phyloP scores from a whole-genome alignment of 148 eudicot genomes.

The Pharnaceum exiguum region DNA sequence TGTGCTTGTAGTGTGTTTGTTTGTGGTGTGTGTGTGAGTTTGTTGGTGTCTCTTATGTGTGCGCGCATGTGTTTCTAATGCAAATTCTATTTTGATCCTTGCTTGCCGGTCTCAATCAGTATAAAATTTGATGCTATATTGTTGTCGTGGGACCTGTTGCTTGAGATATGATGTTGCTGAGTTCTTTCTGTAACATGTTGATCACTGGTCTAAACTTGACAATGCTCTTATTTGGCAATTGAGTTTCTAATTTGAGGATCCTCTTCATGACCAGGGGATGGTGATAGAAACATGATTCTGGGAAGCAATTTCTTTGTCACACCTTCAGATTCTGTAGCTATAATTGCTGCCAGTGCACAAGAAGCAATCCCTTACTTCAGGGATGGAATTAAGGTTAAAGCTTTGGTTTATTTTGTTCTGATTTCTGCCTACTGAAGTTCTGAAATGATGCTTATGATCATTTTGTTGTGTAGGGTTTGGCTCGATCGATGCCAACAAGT shows the following conservation, averaged over 20 bases:
- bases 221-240: not conserved
- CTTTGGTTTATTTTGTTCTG: not conserved
- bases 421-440: not conserved
- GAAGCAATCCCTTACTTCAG: slow-evolving; percentile 86
- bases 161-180: too few relatives aligned
- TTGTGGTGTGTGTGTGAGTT: too few relatives aligned
- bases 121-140: too few relatives aligned
- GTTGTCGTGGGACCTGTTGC: too few relatives aligned
- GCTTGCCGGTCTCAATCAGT: too few relatives aligned
- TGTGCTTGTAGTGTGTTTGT: too few relatives aligned
- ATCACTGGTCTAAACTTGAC: not conserved
- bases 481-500: slow-evolving; percentile 99
- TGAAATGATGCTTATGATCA: not conserved
- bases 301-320: slow-evolving; percentile 89
- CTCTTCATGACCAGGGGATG: slow-evolving; percentile 65
- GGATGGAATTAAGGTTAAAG: slow-evolving; percentile 68
- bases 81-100: too few relatives aligned
- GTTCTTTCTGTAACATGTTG: too few relatives aligned
- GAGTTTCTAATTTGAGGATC: slow-evolving; percentile 1
- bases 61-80: too few relatives aligned
- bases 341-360: slow-evolving; percentile 93
- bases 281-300: slow-evolving; percentile 97
- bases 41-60: too few relatives aligned
- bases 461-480: slow-evolving; percentile 68
- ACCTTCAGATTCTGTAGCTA: slow-evolving; percentile 98